phyloP scores from a whole-genome alignment of 805 yeast genomes.

The Blastobotrys chiropterorum region DNA sequence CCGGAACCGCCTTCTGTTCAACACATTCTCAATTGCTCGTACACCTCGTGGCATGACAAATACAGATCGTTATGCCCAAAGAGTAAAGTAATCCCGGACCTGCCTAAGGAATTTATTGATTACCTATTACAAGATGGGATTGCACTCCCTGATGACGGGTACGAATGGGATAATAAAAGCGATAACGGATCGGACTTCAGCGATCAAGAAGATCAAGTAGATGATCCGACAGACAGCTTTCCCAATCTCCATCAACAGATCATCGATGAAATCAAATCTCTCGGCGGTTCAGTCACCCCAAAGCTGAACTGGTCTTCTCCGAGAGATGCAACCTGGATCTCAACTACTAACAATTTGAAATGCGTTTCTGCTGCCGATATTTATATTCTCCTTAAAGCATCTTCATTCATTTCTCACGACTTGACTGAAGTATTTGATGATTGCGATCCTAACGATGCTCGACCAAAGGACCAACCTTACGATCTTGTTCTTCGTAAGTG shows the following conservation, averaged over 20 bases:
- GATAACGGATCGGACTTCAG: constrained; percentile 35
- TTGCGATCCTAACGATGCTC: constrained; percentile 28
- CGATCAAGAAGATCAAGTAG: constrained; percentile 20
- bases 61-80: constrained; percentile 47
- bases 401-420: constrained; percentile 85
- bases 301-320: constrained; percentile 98
- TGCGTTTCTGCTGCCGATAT: constrained; percentile 70
- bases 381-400: constrained; percentile 74
- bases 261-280: constrained; percentile 37
- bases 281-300: constrained; percentile 64
- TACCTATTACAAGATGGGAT: constrained; percentile 68
- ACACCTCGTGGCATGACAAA: constrained; percentile 53
- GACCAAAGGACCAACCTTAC: constrained; percentile 21
- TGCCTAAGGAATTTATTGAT: constrained; percentile 52
- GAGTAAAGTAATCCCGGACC: constrained; percentile 47
- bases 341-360: constrained; percentile 66
- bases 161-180: constrained; percentile 74
- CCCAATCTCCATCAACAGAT: constrained; percentile 54
- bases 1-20: constrained; percentile 3
- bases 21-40: constrained; percentile 48
- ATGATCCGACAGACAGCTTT: constrained; percentile 47
- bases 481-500: constrained; percentile 79
- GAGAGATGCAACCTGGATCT: constrained; percentile 88
- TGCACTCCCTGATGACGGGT: constrained; percentile 40
- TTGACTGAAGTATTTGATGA: constrained; percentile 62